Base-by-base conservation (phyloP, 331 rosid species). In the Cucumis variabilis region DNA sequence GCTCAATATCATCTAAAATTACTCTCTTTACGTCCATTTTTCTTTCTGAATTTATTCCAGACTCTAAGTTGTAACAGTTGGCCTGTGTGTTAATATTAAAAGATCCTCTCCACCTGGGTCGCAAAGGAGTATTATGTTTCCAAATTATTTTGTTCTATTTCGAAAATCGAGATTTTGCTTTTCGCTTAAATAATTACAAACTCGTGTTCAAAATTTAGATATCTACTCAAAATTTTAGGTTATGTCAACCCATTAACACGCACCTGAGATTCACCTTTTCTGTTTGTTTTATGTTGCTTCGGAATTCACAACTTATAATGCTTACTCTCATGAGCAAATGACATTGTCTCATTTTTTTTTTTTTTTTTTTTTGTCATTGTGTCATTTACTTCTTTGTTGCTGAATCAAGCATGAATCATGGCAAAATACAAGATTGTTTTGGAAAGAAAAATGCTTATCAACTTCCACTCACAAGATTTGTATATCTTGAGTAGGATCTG, bases 101-200 rank as follows among this genome's bases (percentile, higher is more conserved):
- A 3, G 37, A 33, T 24, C 62, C 33, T 55, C 41, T 10, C 81
- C 1, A 8, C 77, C 2, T n/a, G 21, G n/a, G 80, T 73, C 25
- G 80, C 53, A 20, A 24, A 53, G 77, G 80, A 73, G 55, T 73
- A 41, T 76, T 76, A 76, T 77, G 63, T 50, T 77, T 2, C n/a
- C 41, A 7, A 77, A 28, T 21, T 25, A 50, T 75, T 77, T 65
- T 20, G 24, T 41, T 37, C 81, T 28, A 46, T 75, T 75, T 75
- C 21, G 15, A 16, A 44, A 51, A 50, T 51, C 66, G 82, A 76
- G 3, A 24, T 46, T 48, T 19, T 74, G 27, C 27, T 19, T 74
- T 74, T 74, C 23, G 2, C 28, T 11, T 2, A 21, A 73, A 74
- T 55, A 17, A 41, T 11, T 41, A 41, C 17, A 16, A 74, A 44